Percentiles rank a stretch among this genome's conserved stretches.
phyloP scores from a whole-genome alignment of 1,139 yeast species.

The Protomyces gravidus region DNA sequence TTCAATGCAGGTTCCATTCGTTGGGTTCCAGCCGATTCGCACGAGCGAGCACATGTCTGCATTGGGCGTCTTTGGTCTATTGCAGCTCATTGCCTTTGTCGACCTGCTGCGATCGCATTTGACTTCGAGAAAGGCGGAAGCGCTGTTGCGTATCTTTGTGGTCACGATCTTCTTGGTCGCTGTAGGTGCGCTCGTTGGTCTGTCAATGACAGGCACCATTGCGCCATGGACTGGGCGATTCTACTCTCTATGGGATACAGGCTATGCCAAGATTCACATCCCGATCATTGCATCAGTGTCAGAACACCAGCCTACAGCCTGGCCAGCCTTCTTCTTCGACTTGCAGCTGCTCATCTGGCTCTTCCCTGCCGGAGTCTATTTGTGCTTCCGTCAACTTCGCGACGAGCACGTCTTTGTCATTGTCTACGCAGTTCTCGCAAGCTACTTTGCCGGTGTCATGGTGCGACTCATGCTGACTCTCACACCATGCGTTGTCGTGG shows the following conservation, averaged over 20 bases:
- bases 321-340: slow-evolving; percentile 98
- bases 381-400: slow-evolving; percentile 80
- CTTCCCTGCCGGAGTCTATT: slow-evolving; percentile 95
- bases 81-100: slow-evolving; percentile 86
- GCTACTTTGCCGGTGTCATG: slow-evolving; percentile 99
- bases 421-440: slow-evolving; percentile 83
- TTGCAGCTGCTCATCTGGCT: slow-evolving; percentile 90
- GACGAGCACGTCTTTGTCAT: slow-evolving; percentile 92
- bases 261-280: slow-evolving; percentile 93
- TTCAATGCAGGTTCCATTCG: slow-evolving; percentile 98
- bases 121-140: slow-evolving; percentile 68
- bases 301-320: slow-evolving; percentile 99
- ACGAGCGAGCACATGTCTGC: slow-evolving; percentile 99
- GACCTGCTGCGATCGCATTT: slow-evolving; percentile 72
- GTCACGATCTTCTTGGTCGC: slow-evolving; percentile 58
- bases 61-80: slow-evolving; percentile 89
- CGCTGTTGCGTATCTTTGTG: slow-evolving; percentile 58
- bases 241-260: slow-evolving; percentile 97
- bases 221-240: slow-evolving; percentile 99
- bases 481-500: slow-evolving; percentile 92
- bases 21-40: slow-evolving; percentile 92
- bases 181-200: slow-evolving; percentile 62
- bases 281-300: slow-evolving; percentile 98
- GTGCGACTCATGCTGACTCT: slow-evolving; percentile 94
- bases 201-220: slow-evolving; percentile 86